phyloP scores from a whole-genome alignment of 78 protist species.

The Planoprotostelium fungivorum region DNA sequence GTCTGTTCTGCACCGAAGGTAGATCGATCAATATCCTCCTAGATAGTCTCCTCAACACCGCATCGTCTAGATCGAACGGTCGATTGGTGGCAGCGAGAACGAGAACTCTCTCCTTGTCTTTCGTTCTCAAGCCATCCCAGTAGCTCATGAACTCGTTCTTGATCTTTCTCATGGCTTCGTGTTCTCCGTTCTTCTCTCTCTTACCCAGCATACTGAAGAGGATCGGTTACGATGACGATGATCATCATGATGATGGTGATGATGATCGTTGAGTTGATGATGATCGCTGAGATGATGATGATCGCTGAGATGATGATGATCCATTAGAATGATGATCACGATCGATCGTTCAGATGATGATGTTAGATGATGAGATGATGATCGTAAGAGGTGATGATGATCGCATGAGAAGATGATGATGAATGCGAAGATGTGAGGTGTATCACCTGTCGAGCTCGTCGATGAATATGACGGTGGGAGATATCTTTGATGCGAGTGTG shows the following conservation, averaged over 20 bases:
- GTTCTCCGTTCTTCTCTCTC: conserved; percentile 52
- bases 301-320: no score
- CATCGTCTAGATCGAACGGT: conserved; percentile 77
- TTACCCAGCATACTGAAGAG: conserved; percentile 19
- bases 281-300: no score
- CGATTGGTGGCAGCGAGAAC: conserved; percentile 67
- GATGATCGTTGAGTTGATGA: no score
- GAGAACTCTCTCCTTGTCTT: conserved; percentile 34
- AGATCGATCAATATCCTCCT: conserved; percentile 61
- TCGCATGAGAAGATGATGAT: no score
- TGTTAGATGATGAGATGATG: no score
- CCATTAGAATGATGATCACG: no score
- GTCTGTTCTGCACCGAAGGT: conserved; percentile 44
- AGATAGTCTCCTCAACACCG: conserved; percentile 60
- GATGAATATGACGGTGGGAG: conserved; percentile 36
- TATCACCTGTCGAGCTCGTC: conserved; percentile 43
- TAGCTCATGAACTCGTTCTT: conserved; percentile 40
- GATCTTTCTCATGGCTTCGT: conserved; percentile 53
- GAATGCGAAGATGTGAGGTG: no score
- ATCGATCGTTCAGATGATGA: no score
- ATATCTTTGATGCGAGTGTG: conserved; percentile 12
- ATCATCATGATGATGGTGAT: background rate
- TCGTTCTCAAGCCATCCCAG: conserved; percentile 60
- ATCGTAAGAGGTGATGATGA: no score
- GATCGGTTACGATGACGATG: background rate